Conservation (phyloP, 495 filamentous ascomycete genomes). For the Penicillium paxilli region DNA sequence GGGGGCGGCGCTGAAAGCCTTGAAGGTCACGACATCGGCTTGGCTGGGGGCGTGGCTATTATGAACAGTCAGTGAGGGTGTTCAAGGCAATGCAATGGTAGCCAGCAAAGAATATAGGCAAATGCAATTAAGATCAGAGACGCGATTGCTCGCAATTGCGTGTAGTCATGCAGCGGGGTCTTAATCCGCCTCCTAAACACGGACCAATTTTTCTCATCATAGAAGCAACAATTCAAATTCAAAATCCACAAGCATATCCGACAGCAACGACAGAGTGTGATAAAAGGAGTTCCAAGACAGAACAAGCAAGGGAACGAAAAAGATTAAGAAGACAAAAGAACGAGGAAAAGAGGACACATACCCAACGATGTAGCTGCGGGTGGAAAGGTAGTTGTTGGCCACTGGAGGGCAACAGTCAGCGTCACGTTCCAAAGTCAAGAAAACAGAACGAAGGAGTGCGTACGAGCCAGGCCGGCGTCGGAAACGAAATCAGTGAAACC, state of each 20-base stretch:
- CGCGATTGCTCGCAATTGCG: constrained; percentile 75
- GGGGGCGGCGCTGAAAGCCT: constrained; percentile 75
- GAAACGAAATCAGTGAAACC: constrained; percentile 92
- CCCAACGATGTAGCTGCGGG: constrained; percentile 93
- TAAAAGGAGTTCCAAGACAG: constrained; percentile 8
- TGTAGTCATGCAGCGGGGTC: constrained; percentile 90
- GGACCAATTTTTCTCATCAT: constrained; percentile 98
- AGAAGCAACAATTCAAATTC: constrained; percentile 24
- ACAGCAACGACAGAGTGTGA: too few relatives aligned
- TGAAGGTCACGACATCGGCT: constrained; percentile 93
- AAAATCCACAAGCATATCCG: too few relatives aligned
- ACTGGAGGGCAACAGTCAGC: constrained; percentile 58
- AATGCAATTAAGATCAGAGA: constrained; percentile 63
- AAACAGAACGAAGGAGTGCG: constrained; percentile 37
- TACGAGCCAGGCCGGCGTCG: constrained; percentile 84
- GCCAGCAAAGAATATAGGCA: constrained; percentile 4
- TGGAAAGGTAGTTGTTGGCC: constrained; percentile 87
- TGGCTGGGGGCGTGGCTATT: constrained; percentile 80
- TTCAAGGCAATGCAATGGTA: constrained; percentile 2
- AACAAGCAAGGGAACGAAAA: constrained; percentile 6
- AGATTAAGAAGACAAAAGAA: constrained; percentile 5
- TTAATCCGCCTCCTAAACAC: constrained; percentile 99
- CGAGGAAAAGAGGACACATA: constrained; percentile 46
- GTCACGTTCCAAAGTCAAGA: constrained; percentile 22
- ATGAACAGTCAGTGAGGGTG: constrained; percentile 32